Base-by-base conservation (phyloP, 441 rosid species). In the Euphorbia celastroides region DNA sequence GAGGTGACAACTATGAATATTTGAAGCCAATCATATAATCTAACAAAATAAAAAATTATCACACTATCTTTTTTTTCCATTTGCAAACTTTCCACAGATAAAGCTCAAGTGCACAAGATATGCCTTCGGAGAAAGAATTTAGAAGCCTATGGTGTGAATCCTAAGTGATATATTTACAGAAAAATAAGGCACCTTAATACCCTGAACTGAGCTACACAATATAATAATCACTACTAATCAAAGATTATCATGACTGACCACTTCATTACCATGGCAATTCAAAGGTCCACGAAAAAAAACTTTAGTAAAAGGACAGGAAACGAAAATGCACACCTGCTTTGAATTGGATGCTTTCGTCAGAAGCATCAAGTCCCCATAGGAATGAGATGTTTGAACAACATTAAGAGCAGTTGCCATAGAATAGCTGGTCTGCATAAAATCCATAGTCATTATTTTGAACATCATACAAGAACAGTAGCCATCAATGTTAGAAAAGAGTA, bases 281-380 rank as follows among this genome's bases (percentile, higher is more conserved):
- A 62, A 52, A 63, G 55, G 19, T 12, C 26, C 54, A 28, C 31
- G 62, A 44, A 59, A 52, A 34, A 72, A 30, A 55, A 54, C 14
- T 70, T 68, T 36, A 26, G 65, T 48, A 65, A 14, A n/a, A 22
- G n/a, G 17, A 50, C 36, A 22, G 2, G 50, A 38, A 62, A 51
- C 22, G 9, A 70, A 65, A 58, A 64, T 41, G 36, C 72, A 60
- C 69, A 91, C 99, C 83, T 83, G 81, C 68, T 82, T 78, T 55
- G 75, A 72, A 65, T 86, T 77, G 25, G 87, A 69, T 57, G 99
- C 99, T 78, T 68, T 81, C 74, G 62, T 75, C 28, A 86, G 84
- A 69, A 93, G 91, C 96, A 91, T 82, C 65, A 91, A 38, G 66
- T 93, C 99, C 52, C 92, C 99, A 69, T 79, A 88, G 66, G 99